Evolutionary conservation across 805 yeast species (phyloP), one percentile per base, ranked within the genome.

Genomic region (Sungouiella blattae): DNA sequence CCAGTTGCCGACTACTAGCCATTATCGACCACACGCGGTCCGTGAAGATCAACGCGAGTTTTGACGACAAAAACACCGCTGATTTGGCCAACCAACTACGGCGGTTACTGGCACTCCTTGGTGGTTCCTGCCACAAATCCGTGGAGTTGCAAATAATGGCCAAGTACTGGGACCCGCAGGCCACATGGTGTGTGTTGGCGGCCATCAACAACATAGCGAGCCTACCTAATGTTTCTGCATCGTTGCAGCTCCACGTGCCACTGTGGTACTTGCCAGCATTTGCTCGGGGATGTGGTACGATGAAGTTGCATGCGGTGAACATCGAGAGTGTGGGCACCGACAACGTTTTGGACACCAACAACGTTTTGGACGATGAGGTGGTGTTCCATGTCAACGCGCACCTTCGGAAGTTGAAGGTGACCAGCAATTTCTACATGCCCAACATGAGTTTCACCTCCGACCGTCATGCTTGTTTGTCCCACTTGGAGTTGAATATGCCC

Each of bases 291-390:
- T 4, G 15, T 6, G 4, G 13, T 13, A 15, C 17, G 13, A 11
- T 26, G 28, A 9, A 11, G 5, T 11, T 28, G 9, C 7, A 5
- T 12, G 6, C 31, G 5, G n/a, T 28, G 4, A 28, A 28, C 15
- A 28, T 28, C 23, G 22, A 28, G 23, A 16, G 18, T 18, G 13
- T n/a, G 23, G 23, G 31, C 31, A 6, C n/a, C n/a, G n/a, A n/a
- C 9, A 7, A 17, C 5, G 15, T n/a, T 6, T 11, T 18, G 7
- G 13, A 18, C 8, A n/a, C n/a, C n/a, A 15, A n/a, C 9, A 7
- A 17, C 5, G 15, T n/a, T 6, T 11, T 18, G 7, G 13, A 18
- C 8, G 22, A 18, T 17, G 12, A 8, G 7, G 23, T 18, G 11
- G 21, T 11, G 23, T 9, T 28, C 12, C 23, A 18, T 7, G 6